Base-by-base conservation (phyloP, 139 green algal species). In the Chara braunii region DNA sequence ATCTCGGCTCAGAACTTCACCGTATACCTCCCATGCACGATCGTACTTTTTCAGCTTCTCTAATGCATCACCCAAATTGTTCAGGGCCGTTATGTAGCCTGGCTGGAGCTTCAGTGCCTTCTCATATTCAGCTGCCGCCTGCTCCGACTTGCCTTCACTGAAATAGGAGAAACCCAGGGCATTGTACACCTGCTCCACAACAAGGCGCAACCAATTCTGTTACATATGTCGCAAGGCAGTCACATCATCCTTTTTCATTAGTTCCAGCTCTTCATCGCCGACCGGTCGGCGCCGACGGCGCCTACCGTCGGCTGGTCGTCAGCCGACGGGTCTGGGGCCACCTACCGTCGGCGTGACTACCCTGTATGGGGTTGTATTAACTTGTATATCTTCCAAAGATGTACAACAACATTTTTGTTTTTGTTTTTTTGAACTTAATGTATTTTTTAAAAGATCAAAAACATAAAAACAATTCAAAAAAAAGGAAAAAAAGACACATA, bases 21-120 rank as follows among this genome's bases (percentile, higher is more conserved):
- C 64, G 71, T 96, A 96, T 0, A 85, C 81, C 40, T 81, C 35
- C 44, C 91, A 69, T 2, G 90, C 90, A 0, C 83, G 65, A 37
- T 81, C 78, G 60, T 78, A 93, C 18, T 89, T 43, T 63, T 87
- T 83, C 2, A 65, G 37, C 59, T 82, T 81, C 81, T 98, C 92
- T 23, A 86, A 83, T 0, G 84, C 92, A 69, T 99, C 90, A 3
- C 90, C 93, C 51, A 99, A 81, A 79, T 99, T 99, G 81, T 99
- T 99, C 91, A 91, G 96, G 9, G 90, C 92, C 2, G 86, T 95
- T 30, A 94, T 85, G 69, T 94, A 95, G 3, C 78, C 82, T 1
- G 86, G 84, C 65, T 91, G 83, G 64, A 96, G 77, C 52, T 79
- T 68, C n/a, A 96, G 85, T 2, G 92, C 87, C 68, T 80, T 79